Evolutionary conservation across 352 stramenopile genomes (phyloP).

Genomic region (Globisporangium mamillatum): DNA sequence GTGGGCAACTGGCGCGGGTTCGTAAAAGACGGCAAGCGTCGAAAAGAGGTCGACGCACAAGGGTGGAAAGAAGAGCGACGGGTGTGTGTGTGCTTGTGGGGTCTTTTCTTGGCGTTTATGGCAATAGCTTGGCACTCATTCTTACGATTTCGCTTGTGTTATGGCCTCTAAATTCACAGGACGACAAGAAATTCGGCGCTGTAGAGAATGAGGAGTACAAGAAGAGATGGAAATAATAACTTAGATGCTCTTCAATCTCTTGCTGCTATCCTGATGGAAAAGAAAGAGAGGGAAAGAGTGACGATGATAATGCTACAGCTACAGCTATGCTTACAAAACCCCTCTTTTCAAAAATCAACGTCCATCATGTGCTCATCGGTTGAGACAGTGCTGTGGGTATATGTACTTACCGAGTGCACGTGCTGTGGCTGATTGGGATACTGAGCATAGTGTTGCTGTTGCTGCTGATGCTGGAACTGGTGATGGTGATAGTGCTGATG

Average conservation of each 20-base stretch:
- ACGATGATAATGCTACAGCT: slow-evolving; percentile 1
- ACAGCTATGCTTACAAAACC: neutral
- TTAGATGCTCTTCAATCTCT: slow-evolving; percentile 17
- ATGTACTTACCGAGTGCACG: slow-evolving; percentile 14
- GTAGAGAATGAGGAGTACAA: slow-evolving; percentile 78
- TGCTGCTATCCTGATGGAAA: neutral
- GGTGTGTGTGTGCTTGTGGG: slow-evolving; percentile 24
- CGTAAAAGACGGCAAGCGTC: slow-evolving; percentile 68
- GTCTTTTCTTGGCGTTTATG: neutral
- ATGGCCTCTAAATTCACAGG: slow-evolving; percentile 9
- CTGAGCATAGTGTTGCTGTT: slow-evolving; percentile 18
- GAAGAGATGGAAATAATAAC: slow-evolving; percentile 81
- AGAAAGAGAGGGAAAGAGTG: neutral
- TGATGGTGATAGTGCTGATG: slow-evolving; percentile 16
- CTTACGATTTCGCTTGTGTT: neutral
- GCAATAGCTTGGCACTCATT: neutral
- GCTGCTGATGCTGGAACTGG: slow-evolving; percentile 29
- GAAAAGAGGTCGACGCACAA: slow-evolving; percentile 56
- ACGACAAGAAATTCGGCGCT: slow-evolving; percentile 63
- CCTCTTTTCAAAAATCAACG: slow-evolving; percentile 35
- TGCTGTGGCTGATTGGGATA: slow-evolving; percentile 20
- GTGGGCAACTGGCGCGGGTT: slow-evolving; percentile 81
- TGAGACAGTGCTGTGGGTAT: slow-evolving; percentile 11
- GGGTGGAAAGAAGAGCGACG: slow-evolving; percentile 65
- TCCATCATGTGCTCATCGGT: slow-evolving; percentile 64